phyloP scores from a whole-genome alignment of 345 rosid genomes.

The Dovyalis caffra region DNA sequence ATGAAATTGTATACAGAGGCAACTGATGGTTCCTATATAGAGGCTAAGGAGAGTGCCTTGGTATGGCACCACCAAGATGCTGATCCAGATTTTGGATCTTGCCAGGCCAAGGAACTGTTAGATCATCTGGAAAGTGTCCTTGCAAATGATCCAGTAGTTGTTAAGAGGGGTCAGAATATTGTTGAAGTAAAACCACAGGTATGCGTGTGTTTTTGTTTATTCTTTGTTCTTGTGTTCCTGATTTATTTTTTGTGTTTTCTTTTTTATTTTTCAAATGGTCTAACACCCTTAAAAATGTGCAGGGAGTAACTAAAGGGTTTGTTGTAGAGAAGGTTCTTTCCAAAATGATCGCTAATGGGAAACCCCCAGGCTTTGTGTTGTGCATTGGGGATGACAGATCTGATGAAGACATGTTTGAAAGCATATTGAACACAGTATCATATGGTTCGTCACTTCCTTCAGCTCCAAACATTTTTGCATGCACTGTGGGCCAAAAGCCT shows the following conservation, averaged over 20 bases:
- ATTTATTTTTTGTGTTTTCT: neutral
- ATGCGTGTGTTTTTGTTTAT: neutral
- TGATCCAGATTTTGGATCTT: conserved; percentile 58
- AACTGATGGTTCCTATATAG: conserved; percentile 68
- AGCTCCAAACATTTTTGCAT: conserved; percentile 26
- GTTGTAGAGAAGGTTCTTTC: conserved; percentile 30
- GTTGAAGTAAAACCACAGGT: conserved; percentile 76
- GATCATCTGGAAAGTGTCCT: conserved; percentile 68
- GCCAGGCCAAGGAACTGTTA: conserved; percentile 62
- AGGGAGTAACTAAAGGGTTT: conserved; percentile 33
- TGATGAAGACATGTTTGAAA: conserved; percentile 36
- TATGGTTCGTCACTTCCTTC: conserved; percentile 8
- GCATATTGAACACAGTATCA: conserved; percentile 12
- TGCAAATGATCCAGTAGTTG: conserved; percentile 61
- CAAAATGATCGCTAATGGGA: conserved; percentile 15
- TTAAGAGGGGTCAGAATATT: conserved; percentile 55
- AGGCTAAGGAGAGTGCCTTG: conserved; percentile 60
- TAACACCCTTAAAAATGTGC: conserved; percentile 16
- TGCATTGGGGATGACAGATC: conserved; percentile 36
- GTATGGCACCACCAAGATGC: conserved; percentile 76
- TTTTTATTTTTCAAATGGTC: neutral
- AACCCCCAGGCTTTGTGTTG: conserved; percentile 27
- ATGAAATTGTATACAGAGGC: conserved; percentile 56
- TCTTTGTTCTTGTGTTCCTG: neutral
- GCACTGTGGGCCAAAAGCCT: conserved; percentile 36